Conservation (phyloP, 2,329 filamentous ascomycete genomes). For the Cryphonectria naterciae region DNA sequence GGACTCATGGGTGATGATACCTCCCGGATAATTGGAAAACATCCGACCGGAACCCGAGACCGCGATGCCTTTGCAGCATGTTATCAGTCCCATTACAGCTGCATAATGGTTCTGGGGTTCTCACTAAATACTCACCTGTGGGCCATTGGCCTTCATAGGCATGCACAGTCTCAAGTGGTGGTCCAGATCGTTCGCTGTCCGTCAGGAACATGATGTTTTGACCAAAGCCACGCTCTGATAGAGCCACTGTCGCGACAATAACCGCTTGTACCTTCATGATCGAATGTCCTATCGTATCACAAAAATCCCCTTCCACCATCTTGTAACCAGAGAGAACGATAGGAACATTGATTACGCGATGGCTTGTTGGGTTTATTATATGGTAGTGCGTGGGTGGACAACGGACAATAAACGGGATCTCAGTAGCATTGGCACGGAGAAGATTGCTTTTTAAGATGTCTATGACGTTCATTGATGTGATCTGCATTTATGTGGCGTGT, state of each 20-base stretch:
- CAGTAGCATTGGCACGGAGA: neutral
- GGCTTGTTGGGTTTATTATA: neutral
- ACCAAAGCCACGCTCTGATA: neutral
- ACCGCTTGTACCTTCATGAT: conserved; percentile 1
- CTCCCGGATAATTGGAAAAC: conserved; percentile 55
- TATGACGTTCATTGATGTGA: conserved; percentile 11
- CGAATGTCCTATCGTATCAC: neutral
- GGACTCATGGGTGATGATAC: conserved; percentile 20
- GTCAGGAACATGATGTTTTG: conserved; percentile 17
- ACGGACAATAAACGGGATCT: neutral
- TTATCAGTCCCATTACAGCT: too few relatives aligned
- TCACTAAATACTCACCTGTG: conserved; percentile 35
- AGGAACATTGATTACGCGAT: neutral
- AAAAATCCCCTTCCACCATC: neutral
- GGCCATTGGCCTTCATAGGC: conserved; percentile 56
- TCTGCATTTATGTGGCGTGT: neutral
- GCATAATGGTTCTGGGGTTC: too few relatives aligned
- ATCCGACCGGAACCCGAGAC: conserved; percentile 54
- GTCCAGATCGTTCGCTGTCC: conserved; percentile 38
- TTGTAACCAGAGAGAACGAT: neutral
- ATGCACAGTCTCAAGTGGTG: conserved; percentile 51
- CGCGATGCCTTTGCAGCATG: conserved; percentile 44
- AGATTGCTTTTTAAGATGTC: too few relatives aligned
- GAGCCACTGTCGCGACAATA: neutral
- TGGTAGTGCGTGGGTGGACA: neutral